Percentiles rank a stretch among this genome's conserved stretches.
These are phyloP conservation scores for Lachnellula arida DNA, from an alignment of 2,329 filamentous ascomycete species.

Conservation along the genomic window DNA sequence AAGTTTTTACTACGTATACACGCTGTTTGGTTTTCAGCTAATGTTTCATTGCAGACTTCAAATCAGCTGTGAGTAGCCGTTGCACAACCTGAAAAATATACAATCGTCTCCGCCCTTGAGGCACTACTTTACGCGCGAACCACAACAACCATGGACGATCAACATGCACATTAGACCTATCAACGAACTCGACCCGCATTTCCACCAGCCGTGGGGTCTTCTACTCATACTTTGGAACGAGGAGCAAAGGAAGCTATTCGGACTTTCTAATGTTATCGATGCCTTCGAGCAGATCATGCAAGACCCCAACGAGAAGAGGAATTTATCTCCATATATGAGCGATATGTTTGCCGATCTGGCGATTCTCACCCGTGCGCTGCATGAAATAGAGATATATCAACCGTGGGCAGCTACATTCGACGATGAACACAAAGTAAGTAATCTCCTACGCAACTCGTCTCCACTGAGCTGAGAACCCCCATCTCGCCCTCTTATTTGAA, in stretches of 20 bases:
- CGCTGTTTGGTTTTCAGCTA: neutral
- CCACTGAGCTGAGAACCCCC: too few relatives aligned
- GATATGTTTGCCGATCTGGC: neutral
- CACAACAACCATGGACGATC: constrained; percentile 23
- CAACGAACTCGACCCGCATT: constrained; percentile 21
- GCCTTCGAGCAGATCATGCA: constrained; percentile 4
- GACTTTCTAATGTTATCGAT: constrained; percentile 7
- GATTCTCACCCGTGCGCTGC: neutral
- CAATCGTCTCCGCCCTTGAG: constrained; percentile 30
- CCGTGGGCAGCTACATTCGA: constrained; percentile 12
- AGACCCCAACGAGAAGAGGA: constrained; percentile 2
- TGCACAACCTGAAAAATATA: constrained; percentile 27
- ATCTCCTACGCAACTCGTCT: neutral
- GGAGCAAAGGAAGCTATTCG: neutral
- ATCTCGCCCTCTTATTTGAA: too few relatives aligned
- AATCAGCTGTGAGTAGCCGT: constrained; percentile 30
- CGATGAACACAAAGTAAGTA: neutral
- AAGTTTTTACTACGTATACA: neutral
- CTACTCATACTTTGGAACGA: constrained; percentile 6
- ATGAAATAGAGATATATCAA: constrained; percentile 10
- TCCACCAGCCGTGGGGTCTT: constrained; percentile 5
- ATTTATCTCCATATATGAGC: constrained; percentile 6
- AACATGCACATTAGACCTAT: constrained; percentile 6
- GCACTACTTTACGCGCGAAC: constrained; percentile 36
- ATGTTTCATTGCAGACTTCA: constrained; percentile 35